These are phyloP conservation scores for Fusarium ramigenum DNA, from an alignment of 2,329 filamentous ascomycete species.

Conservation along the genomic window DNA sequence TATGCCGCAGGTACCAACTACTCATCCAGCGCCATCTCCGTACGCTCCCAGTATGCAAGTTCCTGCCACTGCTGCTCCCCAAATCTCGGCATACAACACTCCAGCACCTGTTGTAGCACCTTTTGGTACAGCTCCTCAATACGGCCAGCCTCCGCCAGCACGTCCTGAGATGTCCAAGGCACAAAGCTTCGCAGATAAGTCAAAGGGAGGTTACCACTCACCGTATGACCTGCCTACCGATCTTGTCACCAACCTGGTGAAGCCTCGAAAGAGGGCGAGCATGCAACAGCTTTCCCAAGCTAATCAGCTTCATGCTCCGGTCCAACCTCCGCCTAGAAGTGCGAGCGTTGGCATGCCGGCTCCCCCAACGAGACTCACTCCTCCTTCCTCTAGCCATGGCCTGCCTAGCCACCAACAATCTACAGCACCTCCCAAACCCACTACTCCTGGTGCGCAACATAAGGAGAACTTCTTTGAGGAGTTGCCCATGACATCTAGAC, in stretches of 20 bases:
- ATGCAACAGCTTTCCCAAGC: constrained; percentile 63
- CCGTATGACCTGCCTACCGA: constrained; percentile 96
- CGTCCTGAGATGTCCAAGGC: constrained; percentile 64
- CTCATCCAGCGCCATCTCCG: constrained; percentile 30
- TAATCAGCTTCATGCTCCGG: constrained; percentile 50
- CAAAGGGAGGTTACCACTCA: constrained; percentile 91
- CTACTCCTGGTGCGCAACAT: constrained; percentile 48
- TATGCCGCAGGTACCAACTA: constrained; percentile 33
- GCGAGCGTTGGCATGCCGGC: constrained; percentile 63
- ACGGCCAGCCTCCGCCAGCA: constrained; percentile 49
- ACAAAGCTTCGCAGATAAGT: constrained; percentile 89
- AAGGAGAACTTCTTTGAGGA: constrained; percentile 80
- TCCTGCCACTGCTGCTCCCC: constrained; percentile 8
- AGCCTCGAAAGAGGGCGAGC: constrained; percentile 72
- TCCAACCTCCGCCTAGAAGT: constrained; percentile 63
- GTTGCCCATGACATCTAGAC: constrained; percentile 69
- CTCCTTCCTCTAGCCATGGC: constrained; percentile 50
- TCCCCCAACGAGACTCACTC: constrained; percentile 37
- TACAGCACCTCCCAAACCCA: constrained; percentile 46
- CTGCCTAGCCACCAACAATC: constrained; percentile 48
- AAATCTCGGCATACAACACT: constrained; percentile 35
- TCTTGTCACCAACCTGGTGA: constrained; percentile 63
- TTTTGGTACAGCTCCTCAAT: constrained; percentile 46
- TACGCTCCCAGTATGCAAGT: constrained; percentile 35
- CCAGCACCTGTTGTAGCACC: constrained; percentile 37